Base-by-base conservation (phyloP, 176 grass and related monocot species). In the Metroxylon sagu region DNA sequence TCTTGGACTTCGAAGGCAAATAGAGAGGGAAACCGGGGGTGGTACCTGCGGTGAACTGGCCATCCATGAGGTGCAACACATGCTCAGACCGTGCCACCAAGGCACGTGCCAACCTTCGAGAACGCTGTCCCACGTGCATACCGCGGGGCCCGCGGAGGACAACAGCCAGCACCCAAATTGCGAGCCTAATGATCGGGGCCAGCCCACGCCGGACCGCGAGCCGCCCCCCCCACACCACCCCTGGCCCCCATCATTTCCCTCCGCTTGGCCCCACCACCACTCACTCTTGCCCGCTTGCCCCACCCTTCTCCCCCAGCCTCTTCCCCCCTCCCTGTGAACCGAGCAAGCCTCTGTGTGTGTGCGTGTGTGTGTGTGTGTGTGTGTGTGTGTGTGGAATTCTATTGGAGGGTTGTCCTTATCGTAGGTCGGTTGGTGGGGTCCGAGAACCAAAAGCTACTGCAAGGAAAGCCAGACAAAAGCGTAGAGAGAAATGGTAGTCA, bases 131-230 rank as follows among this genome's bases (percentile, higher is more conserved):
- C 19, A 43, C 35, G 35, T 43, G 35, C 31, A 10, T 35, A 7
- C 53, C 1, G 4, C 2, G 54, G 54, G 18, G 18, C 4, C 2
- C 18, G 14, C 3, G 54, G 23, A 56, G 53, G 53, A 14, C 21
- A 21, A 25, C 53, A 21, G 54, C 54, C 54, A 56, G 54, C 54
- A 15, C 54, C 54, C 54, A 56, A 56, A 25, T 19, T 56, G 54
- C 19, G 19, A 56, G 19, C 23, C 54, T 56, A 56, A 56, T 56
- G 54, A 56, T 56, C 54, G 19, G 23, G 54, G 8, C 23, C 54
- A 56, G 18, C 54, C 54, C 54, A 56, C 54, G 54, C 54, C 54
- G 5, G 54, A 56, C 54, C 54, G 54, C 19, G 19, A 56, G 6
- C 54, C 54, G 54, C 6, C 19, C 54, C 17, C 17, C 54, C 18